These are phyloP conservation scores for Vigna trinervia DNA, from an alignment of 306 rosid species.

Conservation along the genomic window DNA sequence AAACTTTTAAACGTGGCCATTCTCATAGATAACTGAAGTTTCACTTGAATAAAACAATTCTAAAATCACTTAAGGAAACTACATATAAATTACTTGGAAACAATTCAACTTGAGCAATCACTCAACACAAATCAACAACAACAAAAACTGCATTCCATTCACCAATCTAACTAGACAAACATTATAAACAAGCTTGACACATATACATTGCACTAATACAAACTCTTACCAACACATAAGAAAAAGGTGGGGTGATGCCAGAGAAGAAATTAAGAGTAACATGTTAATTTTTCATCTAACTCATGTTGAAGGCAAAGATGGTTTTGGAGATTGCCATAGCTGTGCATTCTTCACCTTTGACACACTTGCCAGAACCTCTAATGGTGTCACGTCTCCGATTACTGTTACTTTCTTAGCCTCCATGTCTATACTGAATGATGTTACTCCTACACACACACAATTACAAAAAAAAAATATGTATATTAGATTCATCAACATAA, in stretches of 20 bases:
- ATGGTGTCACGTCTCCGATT: conserved; percentile 63
- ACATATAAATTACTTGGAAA: neutral
- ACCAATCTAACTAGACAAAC: no score
- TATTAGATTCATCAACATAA: no score
- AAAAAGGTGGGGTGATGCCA: no score
- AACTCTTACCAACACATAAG: no score
- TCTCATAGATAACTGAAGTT: no score
- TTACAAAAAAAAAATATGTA: neutral
- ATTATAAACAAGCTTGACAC: no score
- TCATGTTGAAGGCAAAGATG: conserved; percentile 20
- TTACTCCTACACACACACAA: conserved; percentile 62
- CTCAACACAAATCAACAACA: conserved; percentile 16
- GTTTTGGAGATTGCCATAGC: conserved; percentile 63
- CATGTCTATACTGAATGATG: conserved; percentile 71
- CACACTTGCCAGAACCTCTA: conserved; percentile 67
- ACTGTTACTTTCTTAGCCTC: conserved; percentile 75
- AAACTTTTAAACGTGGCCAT: no score
- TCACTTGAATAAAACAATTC: neutral
- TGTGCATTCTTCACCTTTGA: conserved; percentile 81
- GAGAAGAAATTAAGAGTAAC: no score
- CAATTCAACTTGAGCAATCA: conserved; percentile 28
- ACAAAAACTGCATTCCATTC: neutral
- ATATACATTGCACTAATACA: no score
- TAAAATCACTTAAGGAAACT: neutral
- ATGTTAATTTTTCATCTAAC: no score